Percentiles rank a stretch among this genome's conserved stretches.
phyloP scores from a whole-genome alignment of 768 basidiomycete genomes.

The Russula virescens region DNA sequence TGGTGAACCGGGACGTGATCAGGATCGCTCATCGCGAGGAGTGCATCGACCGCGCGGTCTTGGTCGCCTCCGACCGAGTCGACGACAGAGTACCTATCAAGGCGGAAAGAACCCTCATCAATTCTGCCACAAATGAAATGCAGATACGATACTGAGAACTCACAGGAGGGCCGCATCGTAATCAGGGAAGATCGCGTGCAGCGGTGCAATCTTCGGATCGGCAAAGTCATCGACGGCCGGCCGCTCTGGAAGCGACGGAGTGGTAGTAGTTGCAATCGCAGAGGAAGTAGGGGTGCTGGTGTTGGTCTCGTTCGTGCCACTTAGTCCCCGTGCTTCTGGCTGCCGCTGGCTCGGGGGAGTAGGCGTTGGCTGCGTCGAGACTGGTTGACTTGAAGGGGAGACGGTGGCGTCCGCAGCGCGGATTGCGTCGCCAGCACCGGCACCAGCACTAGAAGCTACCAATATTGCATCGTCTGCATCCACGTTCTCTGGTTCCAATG shows the following conservation, averaged over 20 bases:
- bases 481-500: conserved; percentile 2
- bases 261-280: background rate
- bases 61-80: conserved; percentile 66
- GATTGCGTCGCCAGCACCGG: background rate
- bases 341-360: background rate
- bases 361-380: background rate
- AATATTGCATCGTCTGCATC: background rate
- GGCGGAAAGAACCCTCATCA: no score
- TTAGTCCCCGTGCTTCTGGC: background rate
- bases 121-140: no score
- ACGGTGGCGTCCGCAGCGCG: background rate
- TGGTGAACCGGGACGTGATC: conserved; percentile 47
- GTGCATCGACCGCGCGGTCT: conserved; percentile 66
- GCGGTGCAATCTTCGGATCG: conserved; percentile 21
- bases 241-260: background rate
- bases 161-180: conserved; percentile 23
- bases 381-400: background rate
- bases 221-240: conserved; percentile 20
- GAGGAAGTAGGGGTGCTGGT: no score
- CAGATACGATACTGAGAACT: background rate
- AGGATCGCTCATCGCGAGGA: conserved; percentile 85
- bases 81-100: conserved; percentile 39
- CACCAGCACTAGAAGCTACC: background rate
- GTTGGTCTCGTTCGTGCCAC: no score
- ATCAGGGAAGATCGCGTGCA: conserved; percentile 25